A percentile compares a stretch with the other conserved stretches of the same genome.
These are phyloP conservation scores for Colletotrichum liaoningense DNA, from an alignment of 2,329 filamentous ascomycete genomes.

Conservation along the genomic window DNA sequence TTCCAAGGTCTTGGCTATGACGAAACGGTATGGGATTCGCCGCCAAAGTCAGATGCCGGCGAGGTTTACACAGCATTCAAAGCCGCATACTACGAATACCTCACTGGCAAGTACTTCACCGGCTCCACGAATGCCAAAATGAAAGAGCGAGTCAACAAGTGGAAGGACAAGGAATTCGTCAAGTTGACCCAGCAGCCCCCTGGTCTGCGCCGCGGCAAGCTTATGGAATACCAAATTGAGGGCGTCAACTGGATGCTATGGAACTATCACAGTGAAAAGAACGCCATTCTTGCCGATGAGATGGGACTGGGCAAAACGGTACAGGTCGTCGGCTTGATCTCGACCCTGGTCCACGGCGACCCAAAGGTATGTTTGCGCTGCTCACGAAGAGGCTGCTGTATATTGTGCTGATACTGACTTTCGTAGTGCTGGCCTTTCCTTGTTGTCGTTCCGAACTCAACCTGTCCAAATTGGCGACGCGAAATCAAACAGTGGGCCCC, in stretches of 20 bases:
- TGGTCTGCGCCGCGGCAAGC: constrained; percentile 78
- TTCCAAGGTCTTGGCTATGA: constrained; percentile 94
- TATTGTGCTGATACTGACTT: constrained; percentile 32
- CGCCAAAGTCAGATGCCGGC: constrained; percentile 72
- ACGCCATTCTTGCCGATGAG: constrained; percentile 93
- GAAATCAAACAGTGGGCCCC: constrained; percentile 97
- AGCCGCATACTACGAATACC: constrained; percentile 86
- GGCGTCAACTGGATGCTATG: constrained; percentile 96
- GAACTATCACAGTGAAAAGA: constrained; percentile 85
- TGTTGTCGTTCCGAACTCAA: constrained; percentile 93
- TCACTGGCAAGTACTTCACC: constrained; percentile 79
- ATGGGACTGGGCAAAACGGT: constrained; percentile 99
- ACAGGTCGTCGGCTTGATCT: constrained; percentile 86
- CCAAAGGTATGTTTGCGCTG: constrained; percentile 55
- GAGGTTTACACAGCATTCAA: constrained; percentile 84
- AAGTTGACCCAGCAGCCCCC: constrained; percentile 79
- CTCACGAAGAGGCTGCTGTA: neutral
- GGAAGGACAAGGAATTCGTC: constrained; percentile 74
- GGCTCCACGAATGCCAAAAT: constrained; percentile 68
- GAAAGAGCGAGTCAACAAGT: constrained; percentile 74
- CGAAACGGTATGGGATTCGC: constrained; percentile 89
- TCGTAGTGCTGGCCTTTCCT: constrained; percentile 86
- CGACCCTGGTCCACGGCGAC: constrained; percentile 75
- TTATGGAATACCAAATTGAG: constrained; percentile 95
- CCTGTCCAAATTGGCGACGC: constrained; percentile 96